Percentiles rank a stretch among this genome's conserved stretches.
Conservation (phyloP, 2,329 filamentous ascomycete genomes). For the Claviceps monticola region DNA sequence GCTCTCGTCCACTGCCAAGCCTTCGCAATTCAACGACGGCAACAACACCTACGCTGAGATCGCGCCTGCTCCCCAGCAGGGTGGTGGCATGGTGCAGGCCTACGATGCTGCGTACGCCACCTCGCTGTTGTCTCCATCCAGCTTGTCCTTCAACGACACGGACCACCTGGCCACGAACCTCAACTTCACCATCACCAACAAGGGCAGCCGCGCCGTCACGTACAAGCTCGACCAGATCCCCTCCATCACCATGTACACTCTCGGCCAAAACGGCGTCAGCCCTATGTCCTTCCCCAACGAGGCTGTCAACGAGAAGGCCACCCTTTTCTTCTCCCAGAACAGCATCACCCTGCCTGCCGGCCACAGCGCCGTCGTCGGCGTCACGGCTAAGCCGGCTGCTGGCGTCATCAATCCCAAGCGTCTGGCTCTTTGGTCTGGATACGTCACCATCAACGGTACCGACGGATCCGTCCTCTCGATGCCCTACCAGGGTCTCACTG, state of each 20-base stretch:
- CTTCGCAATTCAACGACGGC: slow-evolving; percentile 33
- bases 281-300: slow-evolving; percentile 32
- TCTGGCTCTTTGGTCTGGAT: slow-evolving; percentile 29
- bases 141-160: slow-evolving; percentile 49
- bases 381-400: slow-evolving; percentile 28
- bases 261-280: slow-evolving; percentile 17
- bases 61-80: slow-evolving; percentile 45
- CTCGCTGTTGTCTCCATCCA: slow-evolving; percentile 36
- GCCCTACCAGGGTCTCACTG: slow-evolving; percentile 25
- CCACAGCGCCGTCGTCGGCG: slow-evolving; percentile 29
- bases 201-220: slow-evolving; percentile 31
- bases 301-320: slow-evolving; percentile 25
- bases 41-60: slow-evolving; percentile 21
- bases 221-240: slow-evolving; percentile 36
- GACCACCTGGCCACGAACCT: slow-evolving; percentile 34
- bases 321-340: slow-evolving; percentile 26
- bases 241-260: slow-evolving; percentile 40
- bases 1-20: slow-evolving; percentile 34
- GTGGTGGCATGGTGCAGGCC: slow-evolving; percentile 44
- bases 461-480: slow-evolving; percentile 22
- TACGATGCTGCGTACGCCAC: slow-evolving; percentile 42
- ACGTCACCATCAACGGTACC: slow-evolving; percentile 24
- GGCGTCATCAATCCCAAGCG: slow-evolving; percentile 19
- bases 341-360: slow-evolving; percentile 29
- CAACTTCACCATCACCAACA: slow-evolving; percentile 43